Evolutionary conservation across 306 rosid genomes (phyloP), one percentile per base, ranked within the genome.

Genomic region (Urtica urens): DNA sequence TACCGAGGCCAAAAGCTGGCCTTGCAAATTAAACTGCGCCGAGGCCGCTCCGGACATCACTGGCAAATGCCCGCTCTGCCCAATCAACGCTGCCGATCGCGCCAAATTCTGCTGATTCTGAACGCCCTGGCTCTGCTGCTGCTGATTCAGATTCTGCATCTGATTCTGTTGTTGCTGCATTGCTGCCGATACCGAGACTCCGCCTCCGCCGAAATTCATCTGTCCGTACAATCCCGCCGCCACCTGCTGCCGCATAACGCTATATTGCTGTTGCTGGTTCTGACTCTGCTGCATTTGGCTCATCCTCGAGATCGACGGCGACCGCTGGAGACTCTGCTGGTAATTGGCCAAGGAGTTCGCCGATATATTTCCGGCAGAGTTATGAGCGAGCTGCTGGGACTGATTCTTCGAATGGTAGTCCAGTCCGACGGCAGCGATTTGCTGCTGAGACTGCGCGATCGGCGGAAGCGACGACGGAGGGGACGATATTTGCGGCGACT

Each of bases 21-120:
- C 21, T 55, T 57, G 75, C 49, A 67, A 41, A 55, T 73, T 90
- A 43, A 73, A 79, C 52, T 79, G 99, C 6, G 79, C 71, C 46
- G 82, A 69, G 49, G 82, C 80, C 3, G 66, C 62, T 62, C 67
- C 1, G 64, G 57, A n/a, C 82, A 90, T 38, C 80, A 85, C 72
- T 23, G 99, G 93, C 58, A 85, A 72, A 20, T 81, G 92, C 6
- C 78, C 82, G 10, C 73, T 82, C 71, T 85, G 94, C 39, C 92
- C 84, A 0, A 90, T 65, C 65, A 85, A 45, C n/a, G n/a, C n/a
- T 0, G 84, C 58, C 8, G 99, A 69, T 29, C 99, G 73, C 0
- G 94, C 53, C 61, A 90, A 51, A 56, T 60, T 82, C 17, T 86
- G 76, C 0, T 50, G 84, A 55, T 50, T 79, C 30, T 60, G 60